Conservation (phyloP, 306 rosid species). For the Boehmeria nivea region DNA sequence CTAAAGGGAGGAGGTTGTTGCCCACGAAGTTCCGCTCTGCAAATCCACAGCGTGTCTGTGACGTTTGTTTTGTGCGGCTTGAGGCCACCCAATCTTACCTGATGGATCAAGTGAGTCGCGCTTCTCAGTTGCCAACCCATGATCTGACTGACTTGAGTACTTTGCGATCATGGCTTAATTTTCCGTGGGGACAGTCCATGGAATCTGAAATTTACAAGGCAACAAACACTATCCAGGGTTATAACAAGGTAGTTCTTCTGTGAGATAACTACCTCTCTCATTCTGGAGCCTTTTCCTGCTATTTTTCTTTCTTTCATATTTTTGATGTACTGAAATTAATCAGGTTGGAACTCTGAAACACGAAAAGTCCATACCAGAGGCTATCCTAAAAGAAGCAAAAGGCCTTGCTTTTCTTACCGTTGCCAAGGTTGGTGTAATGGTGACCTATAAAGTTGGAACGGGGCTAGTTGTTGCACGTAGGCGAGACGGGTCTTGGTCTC, state of each 20-base stretch:
- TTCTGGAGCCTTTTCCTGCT: background rate
- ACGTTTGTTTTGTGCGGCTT: constrained; percentile 21
- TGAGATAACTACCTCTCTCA: too few relatives aligned
- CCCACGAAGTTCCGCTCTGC: constrained; percentile 11
- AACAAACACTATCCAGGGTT: constrained; percentile 17
- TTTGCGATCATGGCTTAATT: constrained; percentile 23
- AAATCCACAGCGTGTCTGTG: constrained; percentile 18
- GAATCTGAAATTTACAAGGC: constrained; percentile 25
- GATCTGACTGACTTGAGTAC: constrained; percentile 19
- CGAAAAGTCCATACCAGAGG: constrained; percentile 20
- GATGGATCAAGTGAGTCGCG: constrained; percentile 12
- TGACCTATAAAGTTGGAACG: constrained; percentile 19
- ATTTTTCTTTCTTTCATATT: background rate
- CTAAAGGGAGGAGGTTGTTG: constrained; percentile 16
- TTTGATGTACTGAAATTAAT: background rate
- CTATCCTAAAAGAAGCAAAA: constrained; percentile 14
- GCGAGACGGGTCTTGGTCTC: constrained; percentile 23
- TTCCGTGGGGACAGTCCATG: constrained; percentile 26
- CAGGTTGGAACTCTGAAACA: constrained; percentile 17
- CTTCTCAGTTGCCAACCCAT: constrained; percentile 20
- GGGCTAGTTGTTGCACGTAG: constrained; percentile 19
- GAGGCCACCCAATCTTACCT: constrained; percentile 15
- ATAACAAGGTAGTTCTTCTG: constrained; percentile 11
- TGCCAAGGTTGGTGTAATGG: constrained; percentile 20
- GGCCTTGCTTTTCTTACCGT: constrained; percentile 21